A percentile compares a stretch with the other conserved stretches of the same genome.
These are phyloP conservation scores for Pseudocercospora musae DNA, from an alignment of 2,329 filamentous ascomycete genomes.

Conservation along the genomic window DNA sequence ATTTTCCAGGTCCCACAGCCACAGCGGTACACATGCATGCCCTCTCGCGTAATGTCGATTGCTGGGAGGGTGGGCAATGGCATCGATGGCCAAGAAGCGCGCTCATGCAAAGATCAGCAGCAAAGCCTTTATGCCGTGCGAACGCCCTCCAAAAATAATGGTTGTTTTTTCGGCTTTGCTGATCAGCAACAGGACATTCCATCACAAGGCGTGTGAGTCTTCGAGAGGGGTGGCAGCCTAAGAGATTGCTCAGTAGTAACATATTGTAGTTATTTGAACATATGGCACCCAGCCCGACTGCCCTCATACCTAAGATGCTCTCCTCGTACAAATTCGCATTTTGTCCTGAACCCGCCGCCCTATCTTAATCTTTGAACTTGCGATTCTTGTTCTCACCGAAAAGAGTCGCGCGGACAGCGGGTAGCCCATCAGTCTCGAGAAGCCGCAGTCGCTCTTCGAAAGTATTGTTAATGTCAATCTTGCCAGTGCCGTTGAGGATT, in stretches of 20 bases:
- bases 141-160: neutral
- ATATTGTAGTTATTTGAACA: neutral
- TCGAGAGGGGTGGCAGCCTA: neutral
- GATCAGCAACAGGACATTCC: neutral
- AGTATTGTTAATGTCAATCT: constrained; percentile 98
- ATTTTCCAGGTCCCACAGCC: no score
- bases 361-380: constrained; percentile 79
- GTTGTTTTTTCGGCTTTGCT: neutral
- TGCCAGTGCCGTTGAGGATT: constrained; percentile 78
- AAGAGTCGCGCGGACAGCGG: constrained; percentile 76
- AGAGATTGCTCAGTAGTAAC: neutral
- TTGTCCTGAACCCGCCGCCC: neutral
- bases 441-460: constrained; percentile 86
- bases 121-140: neutral
- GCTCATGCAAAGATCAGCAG: no score
- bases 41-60: no score
- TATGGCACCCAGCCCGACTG: neutral
- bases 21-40: no score
- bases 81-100: no score
- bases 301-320: neutral
- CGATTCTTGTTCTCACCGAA: constrained; percentile 95
- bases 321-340: neutral
- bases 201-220: neutral
- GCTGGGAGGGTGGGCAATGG: no score
- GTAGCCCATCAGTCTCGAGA: constrained; percentile 79